Percentiles rank a stretch among this genome's conserved stretches.
These are phyloP conservation scores for Cyclotella choctawhatcheeana DNA, from an alignment of 108 stramenopile species.

Conservation along the genomic window DNA sequence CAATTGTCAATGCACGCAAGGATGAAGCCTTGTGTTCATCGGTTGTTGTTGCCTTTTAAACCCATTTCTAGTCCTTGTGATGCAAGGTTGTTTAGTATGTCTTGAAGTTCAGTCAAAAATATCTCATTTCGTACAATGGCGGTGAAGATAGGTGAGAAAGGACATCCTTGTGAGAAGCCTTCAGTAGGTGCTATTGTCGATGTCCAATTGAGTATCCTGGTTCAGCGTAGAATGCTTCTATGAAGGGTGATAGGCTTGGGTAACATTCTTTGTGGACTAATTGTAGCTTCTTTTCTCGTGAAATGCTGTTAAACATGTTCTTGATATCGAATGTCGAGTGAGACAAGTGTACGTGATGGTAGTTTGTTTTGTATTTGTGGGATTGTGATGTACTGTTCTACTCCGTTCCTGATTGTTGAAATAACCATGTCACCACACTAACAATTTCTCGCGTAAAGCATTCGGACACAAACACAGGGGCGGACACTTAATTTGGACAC, in stretches of 20 bases:
- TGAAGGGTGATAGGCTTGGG: background rate
- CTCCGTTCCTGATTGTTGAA: too few relatives aligned
- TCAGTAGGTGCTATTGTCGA: background rate
- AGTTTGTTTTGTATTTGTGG: background rate
- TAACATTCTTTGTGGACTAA: background rate
- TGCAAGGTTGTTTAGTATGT: background rate
- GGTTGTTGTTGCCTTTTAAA: background rate
- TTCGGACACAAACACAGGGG: too few relatives aligned
- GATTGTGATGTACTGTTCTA: slow-evolving; percentile 16
- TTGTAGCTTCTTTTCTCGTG: background rate
- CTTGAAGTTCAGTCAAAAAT: background rate
- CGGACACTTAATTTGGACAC: too few relatives aligned
- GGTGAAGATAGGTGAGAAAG: slow-evolving; percentile 15
- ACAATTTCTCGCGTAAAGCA: too few relatives aligned
- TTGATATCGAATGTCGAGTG: background rate
- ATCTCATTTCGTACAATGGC: slow-evolving; percentile 15
- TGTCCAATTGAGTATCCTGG: background rate
- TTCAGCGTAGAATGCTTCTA: background rate
- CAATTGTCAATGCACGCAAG: background rate
- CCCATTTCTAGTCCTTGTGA: background rate
- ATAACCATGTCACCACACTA: too few relatives aligned
- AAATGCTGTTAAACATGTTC: background rate
- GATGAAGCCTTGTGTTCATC: background rate
- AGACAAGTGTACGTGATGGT: background rate
- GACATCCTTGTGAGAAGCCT: slow-evolving; percentile 23